Conservation (phyloP, 129 eudicot genomes). For the Heracleum sosnowskyi region DNA sequence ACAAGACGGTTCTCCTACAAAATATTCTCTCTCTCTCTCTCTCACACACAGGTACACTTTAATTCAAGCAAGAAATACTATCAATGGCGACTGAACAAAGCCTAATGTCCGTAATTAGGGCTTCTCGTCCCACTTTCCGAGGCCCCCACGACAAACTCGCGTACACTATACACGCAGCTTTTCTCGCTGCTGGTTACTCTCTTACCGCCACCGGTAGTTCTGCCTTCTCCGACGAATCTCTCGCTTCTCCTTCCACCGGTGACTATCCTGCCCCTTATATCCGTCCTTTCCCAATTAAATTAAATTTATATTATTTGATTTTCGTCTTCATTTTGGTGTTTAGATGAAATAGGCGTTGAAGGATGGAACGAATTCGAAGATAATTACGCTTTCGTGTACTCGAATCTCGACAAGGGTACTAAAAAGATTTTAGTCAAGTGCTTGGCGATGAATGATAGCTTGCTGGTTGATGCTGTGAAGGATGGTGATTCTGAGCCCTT, state of each 20-base stretch:
- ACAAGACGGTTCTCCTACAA: too few relatives aligned
- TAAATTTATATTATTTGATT: not conserved
- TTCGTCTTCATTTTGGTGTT: not conserved
- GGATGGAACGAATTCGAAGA: constrained; percentile 74
- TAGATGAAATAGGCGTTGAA: constrained; percentile 71
- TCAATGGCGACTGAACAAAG: constrained; percentile 73
- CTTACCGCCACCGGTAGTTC: constrained; percentile 72
- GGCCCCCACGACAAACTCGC: constrained; percentile 45
- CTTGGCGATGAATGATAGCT: constrained; percentile 55
- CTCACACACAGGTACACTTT: too few relatives aligned
- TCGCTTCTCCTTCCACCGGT: constrained; percentile 55
- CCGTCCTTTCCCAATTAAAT: not conserved
- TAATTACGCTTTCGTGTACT: constrained; percentile 65
- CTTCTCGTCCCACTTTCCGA: constrained; percentile 67
- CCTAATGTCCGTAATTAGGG: constrained; percentile 58
- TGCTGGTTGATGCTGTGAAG: constrained; percentile 54
- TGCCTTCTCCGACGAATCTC: constrained; percentile 61
- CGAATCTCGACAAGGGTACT: constrained; percentile 40
- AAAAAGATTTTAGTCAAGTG: constrained; percentile 71
- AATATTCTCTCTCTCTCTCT: too few relatives aligned
- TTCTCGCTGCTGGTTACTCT: constrained; percentile 53
- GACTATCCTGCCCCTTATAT: too few relatives aligned
- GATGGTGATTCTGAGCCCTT: constrained; percentile 44
- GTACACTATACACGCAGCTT: constrained; percentile 54
- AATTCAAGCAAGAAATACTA: too few relatives aligned